Conservation (phyloP, 2,329 filamentous ascomycete genomes). For the Sporothrix inflata region DNA sequence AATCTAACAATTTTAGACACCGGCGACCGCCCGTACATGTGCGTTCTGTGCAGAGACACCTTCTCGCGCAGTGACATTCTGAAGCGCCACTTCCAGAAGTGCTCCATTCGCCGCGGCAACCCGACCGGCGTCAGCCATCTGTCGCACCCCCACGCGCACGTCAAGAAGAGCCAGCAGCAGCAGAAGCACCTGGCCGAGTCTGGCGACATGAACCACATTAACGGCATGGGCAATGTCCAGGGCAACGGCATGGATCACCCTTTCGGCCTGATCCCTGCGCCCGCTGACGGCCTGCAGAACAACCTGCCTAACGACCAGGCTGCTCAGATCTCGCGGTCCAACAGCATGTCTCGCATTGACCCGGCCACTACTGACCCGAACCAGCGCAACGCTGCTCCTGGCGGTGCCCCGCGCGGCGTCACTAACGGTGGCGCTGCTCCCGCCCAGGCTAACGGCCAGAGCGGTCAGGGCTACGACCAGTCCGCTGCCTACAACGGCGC, state of each 20-base stretch:
- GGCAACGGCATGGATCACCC: constrained; percentile 57
- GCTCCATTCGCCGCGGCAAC: constrained; percentile 93
- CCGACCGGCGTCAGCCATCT: constrained; percentile 93
- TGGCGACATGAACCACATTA: constrained; percentile 62
- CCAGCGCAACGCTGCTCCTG: constrained; percentile 56
- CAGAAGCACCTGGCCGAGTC: constrained; percentile 59
- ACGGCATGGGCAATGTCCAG: constrained; percentile 62
- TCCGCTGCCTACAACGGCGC: constrained; percentile 55
- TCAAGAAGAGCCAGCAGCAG: constrained; percentile 71
- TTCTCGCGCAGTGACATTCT: constrained; percentile 98
- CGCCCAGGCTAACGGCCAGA: constrained; percentile 13
- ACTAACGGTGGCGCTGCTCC: constrained; percentile 29
- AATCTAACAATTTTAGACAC: constrained; percentile 62
- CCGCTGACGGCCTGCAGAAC: constrained; percentile 59
- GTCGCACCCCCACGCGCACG: constrained; percentile 86
- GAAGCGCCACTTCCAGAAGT: constrained; percentile 99
- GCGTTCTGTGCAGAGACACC: constrained; percentile 94
- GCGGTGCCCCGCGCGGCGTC: constrained; percentile 28
- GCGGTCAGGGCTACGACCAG: constrained; percentile 48
- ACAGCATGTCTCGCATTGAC: constrained; percentile 62
- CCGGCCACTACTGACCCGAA: constrained; percentile 58
- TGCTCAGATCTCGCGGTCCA: constrained; percentile 62
- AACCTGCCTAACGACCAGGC: constrained; percentile 63
- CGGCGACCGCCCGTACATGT: constrained; percentile 97
- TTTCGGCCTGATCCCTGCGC: constrained; percentile 49